phyloP scores from a whole-genome alignment of 805 yeast genomes.

The Ogataea zsoltii region DNA sequence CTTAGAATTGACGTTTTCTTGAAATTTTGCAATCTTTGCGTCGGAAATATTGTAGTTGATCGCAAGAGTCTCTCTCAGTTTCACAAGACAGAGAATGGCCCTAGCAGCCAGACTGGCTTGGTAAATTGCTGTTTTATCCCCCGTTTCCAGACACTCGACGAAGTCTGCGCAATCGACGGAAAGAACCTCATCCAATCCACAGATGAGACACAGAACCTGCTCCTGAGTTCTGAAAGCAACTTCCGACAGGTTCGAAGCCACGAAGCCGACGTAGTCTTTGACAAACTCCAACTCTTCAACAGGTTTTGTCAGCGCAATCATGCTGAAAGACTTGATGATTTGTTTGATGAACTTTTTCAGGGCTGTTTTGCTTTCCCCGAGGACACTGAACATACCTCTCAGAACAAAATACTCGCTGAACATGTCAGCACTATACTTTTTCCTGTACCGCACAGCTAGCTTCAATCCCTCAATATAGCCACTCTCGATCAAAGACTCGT shows the following conservation, averaged over 20 bases:
- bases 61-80: slow-evolving; percentile 16
- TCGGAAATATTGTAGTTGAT: slow-evolving; percentile 23
- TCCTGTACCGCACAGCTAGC: slow-evolving; percentile 49
- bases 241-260: slow-evolving; percentile 41
- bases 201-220: slow-evolving; percentile 48
- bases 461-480: slow-evolving; percentile 64
- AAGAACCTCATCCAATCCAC: slow-evolving; percentile 44
- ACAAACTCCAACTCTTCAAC: slow-evolving; percentile 12
- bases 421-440: slow-evolving; percentile 27
- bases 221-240: slow-evolving; percentile 46
- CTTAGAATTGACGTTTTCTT: slow-evolving; percentile 19
- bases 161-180: slow-evolving; percentile 44
- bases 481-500: slow-evolving; percentile 70
- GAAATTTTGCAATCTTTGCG: slow-evolving; percentile 22
- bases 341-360: slow-evolving; percentile 42
- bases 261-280: slow-evolving; percentile 34
- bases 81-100: slow-evolving; percentile 16
- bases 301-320: slow-evolving; percentile 22
- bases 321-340: slow-evolving; percentile 33
- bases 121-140: slow-evolving; percentile 1
- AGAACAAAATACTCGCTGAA: slow-evolving; percentile 38
- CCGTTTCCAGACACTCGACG: slow-evolving; percentile 23
- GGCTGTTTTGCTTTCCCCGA: slow-evolving; percentile 41
- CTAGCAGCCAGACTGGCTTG: slow-evolving; percentile 17
- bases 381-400: slow-evolving; percentile 41